Percentiles rank a stretch among this genome's conserved stretches.
These are phyloP conservation scores for Ichthyophthirius multifiliis DNA, from an alignment of 169 alveolate species.

Conservation along the genomic window DNA sequence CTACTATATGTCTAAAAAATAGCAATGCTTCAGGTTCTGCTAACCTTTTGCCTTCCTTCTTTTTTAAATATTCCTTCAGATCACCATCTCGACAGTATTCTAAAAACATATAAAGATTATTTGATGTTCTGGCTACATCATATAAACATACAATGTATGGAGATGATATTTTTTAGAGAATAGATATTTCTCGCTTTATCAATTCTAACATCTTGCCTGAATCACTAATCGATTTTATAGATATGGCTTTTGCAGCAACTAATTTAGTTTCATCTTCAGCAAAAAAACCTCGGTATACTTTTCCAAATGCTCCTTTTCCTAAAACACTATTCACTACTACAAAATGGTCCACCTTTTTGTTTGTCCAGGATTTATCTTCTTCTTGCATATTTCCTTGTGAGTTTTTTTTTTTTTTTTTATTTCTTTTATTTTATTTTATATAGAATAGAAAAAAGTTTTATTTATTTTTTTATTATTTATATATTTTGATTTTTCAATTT, in stretches of 20 bases:
- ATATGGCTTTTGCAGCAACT: constrained; percentile 32
- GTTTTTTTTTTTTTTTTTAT: too few relatives aligned
- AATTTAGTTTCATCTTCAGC: constrained; percentile 28
- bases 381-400: too few relatives aligned
- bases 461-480: too few relatives aligned
- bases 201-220: constrained; percentile 11
- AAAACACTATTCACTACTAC: constrained; percentile 30
- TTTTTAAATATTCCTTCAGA: constrained; percentile 18
- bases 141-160: constrained; percentile 23
- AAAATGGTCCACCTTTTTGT: constrained; percentile 33
- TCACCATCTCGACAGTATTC: constrained; percentile 44
- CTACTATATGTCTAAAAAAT: constrained; percentile 39
- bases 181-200: constrained; percentile 37
- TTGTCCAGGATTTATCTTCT: constrained; percentile 20
- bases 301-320: constrained; percentile 49
- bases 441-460: too few relatives aligned
- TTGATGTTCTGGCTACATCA: constrained; percentile 23
- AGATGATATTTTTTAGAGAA: constrained; percentile 24
- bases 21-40: constrained; percentile 22
- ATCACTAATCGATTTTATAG: constrained; percentile 22
- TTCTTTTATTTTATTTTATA: too few relatives aligned
- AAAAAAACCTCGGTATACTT: constrained; percentile 37
- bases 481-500: too few relatives aligned
- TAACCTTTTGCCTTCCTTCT: constrained; percentile 10
- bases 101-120: constrained; percentile 34